These are phyloP conservation scores for Rhodotorula sp. DNA, from an alignment of 1,284 basidiomycete genomes.

Conservation along the genomic window DNA sequence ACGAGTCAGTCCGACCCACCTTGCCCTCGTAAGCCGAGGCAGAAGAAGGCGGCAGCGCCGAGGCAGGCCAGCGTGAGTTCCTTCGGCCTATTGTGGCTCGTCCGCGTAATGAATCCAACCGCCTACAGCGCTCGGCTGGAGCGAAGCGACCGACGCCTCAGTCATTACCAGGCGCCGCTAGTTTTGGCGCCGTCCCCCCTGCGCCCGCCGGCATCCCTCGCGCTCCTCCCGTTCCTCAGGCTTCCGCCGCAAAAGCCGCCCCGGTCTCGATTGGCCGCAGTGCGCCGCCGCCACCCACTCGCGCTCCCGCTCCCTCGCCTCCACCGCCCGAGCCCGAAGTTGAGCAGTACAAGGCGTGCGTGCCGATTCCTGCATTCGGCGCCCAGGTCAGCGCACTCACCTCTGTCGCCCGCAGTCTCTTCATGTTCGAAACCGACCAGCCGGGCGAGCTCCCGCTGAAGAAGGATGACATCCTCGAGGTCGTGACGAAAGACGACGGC, in stretches of 20 bases:
- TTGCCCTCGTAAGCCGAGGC: constrained; percentile 72
- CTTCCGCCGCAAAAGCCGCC: background rate
- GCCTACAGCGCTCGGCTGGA: constrained; percentile 37
- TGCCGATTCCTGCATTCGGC: background rate
- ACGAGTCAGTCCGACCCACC: constrained; percentile 76
- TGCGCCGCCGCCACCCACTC: constrained; percentile 32
- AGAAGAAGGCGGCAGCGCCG: constrained; percentile 57
- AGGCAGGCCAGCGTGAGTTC: constrained; percentile 47
- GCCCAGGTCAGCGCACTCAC: too few species aligned
- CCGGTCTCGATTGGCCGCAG: constrained; percentile 7
- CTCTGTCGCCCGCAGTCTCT: constrained; percentile 54
- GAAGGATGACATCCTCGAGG: constrained; percentile 89
- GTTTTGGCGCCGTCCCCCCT: constrained; percentile 26
- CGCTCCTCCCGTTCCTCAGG: constrained; percentile 27
- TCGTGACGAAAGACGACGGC: constrained; percentile 89
- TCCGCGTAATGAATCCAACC: background rate
- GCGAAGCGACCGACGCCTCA: constrained; percentile 46
- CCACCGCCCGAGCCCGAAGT: constrained; percentile 63
- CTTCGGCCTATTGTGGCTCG: background rate
- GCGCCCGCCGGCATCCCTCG: constrained; percentile 21
- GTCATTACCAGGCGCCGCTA: constrained; percentile 44
- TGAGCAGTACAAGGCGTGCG: constrained; percentile 69
- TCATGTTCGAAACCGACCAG: constrained; percentile 76
- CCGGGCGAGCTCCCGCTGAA: constrained; percentile 84
- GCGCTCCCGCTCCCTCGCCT: constrained; percentile 54